Conservation (phyloP, 306 rosid genomes). For the Sindora glabra region DNA sequence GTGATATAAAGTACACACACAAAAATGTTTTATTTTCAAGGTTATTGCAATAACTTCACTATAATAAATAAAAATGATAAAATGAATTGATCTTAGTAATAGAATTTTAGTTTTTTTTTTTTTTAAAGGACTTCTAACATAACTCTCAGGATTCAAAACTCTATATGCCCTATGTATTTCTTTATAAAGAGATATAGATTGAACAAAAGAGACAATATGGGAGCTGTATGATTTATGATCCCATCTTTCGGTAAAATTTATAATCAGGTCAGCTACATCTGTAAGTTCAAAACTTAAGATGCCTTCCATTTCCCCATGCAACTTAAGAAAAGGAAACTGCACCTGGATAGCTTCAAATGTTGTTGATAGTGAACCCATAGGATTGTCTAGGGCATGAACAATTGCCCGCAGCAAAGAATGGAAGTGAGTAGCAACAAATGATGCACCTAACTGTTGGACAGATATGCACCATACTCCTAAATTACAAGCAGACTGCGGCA, state of each 20-base stretch:
- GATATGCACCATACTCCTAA: constrained; percentile 87
- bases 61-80: neutral
- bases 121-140: neutral
- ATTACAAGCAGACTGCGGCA: constrained; percentile 69
- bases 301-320: too few relatives aligned
- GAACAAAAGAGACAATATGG: neutral
- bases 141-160: neutral
- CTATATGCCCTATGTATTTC: neutral
- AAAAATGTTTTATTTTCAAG: neutral
- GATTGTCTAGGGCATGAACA: constrained; percentile 75
- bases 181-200: neutral
- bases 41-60: neutral
- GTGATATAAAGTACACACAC: neutral
- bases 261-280: too few relatives aligned
- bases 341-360: constrained; percentile 92
- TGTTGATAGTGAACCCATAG: constrained; percentile 78
- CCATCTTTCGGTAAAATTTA: too few relatives aligned
- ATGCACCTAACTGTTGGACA: constrained; percentile 50
- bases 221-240: too few relatives aligned
- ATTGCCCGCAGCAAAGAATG: constrained; percentile 47
- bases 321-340: neutral
- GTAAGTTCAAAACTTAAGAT: too few relatives aligned
- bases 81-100: neutral
- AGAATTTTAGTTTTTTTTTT: too few relatives aligned
- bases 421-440: constrained; percentile 38